phyloP scores from a whole-genome alignment of 257 asterid genomes.

The Solanum dulcamara region DNA sequence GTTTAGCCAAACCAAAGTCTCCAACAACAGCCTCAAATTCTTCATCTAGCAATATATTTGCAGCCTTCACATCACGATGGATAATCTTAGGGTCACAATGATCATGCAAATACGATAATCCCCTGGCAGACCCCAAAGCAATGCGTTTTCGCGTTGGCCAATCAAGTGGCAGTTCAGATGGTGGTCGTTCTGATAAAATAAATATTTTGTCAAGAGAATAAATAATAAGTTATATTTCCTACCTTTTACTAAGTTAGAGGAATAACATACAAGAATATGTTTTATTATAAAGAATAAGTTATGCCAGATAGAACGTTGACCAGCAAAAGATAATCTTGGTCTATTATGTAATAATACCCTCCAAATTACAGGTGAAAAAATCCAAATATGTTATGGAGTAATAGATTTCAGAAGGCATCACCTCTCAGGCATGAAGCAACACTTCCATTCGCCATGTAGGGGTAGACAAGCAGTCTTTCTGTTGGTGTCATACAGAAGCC shows the following conservation, averaged over 20 bases:
- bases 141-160: constrained; percentile 45
- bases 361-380: neutral
- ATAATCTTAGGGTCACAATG: constrained; percentile 49
- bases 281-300: neutral
- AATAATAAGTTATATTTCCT: neutral
- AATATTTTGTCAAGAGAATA: neutral
- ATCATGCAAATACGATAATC: constrained; percentile 43
- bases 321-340: neutral
- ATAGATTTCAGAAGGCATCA: neutral
- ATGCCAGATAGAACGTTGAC: neutral
- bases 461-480: constrained; percentile 42
- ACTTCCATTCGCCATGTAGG: constrained; percentile 52
- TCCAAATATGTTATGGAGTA: neutral
- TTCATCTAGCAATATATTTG: constrained; percentile 42
- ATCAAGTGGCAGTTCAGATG: constrained; percentile 37
- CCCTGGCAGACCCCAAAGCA: constrained; percentile 48
- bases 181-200: constrained; percentile 28
- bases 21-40: constrained; percentile 54
- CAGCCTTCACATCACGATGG: constrained; percentile 52
- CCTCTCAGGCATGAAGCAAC: constrained; percentile 52
- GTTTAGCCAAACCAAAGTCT: constrained; percentile 50
- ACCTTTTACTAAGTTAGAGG: neutral
- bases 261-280: neutral
- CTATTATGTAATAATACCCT: neutral
- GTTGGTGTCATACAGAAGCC: constrained; percentile 55